A percentile compares a stretch with the other conserved stretches of the same genome.
These are phyloP conservation scores for Colletotrichum destructivum DNA, from an alignment of 2,329 filamentous ascomycete genomes.

Conservation along the genomic window DNA sequence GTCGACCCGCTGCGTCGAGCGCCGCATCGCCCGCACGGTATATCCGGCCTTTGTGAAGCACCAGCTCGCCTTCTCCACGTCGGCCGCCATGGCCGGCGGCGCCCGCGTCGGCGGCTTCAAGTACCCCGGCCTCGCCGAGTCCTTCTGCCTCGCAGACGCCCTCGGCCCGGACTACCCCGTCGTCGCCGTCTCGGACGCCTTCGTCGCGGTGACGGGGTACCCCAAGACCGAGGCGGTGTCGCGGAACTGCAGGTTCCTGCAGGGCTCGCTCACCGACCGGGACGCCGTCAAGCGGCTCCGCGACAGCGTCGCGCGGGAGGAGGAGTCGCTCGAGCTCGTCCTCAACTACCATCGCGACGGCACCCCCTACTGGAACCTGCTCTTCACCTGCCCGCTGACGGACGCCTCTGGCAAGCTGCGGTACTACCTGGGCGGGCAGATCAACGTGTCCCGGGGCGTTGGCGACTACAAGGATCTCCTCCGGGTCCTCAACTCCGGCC, in stretches of 20 bases:
- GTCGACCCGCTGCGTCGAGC: conserved; percentile 60
- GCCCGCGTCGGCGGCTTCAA: conserved; percentile 48
- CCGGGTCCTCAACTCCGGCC: conserved; percentile 60
- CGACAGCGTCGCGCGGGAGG: conserved; percentile 55
- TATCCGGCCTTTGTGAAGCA: conserved; percentile 69
- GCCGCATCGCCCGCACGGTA: conserved; percentile 59
- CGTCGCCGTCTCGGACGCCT: conserved; percentile 65
- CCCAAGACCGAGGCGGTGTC: conserved; percentile 62
- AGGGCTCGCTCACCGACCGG: conserved; percentile 62
- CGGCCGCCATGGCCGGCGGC: conserved; percentile 58
- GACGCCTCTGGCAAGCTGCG: conserved; percentile 62
- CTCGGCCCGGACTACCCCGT: conserved; percentile 65
- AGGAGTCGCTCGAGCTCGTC: conserved; percentile 65
- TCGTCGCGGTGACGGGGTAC: conserved; percentile 67
- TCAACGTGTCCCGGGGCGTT: conserved; percentile 70
- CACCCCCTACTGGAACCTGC: conserved; percentile 70
- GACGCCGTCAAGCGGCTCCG: conserved; percentile 58
- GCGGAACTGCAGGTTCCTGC: conserved; percentile 66
- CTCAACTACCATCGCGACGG: conserved; percentile 67
- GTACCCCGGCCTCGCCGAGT: conserved; percentile 70
- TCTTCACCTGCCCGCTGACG: conserved; percentile 67
- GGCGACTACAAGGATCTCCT: conserved; percentile 66
- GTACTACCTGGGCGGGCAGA: conserved; percentile 70
- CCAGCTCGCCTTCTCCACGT: conserved; percentile 64
- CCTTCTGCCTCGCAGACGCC: conserved; percentile 72